A percentile compares a stretch with the other conserved stretches of the same genome.
Evolutionary conservation across 805 yeast species (phyloP).

Genomic region (Sugiyamaella valdiviana): DNA sequence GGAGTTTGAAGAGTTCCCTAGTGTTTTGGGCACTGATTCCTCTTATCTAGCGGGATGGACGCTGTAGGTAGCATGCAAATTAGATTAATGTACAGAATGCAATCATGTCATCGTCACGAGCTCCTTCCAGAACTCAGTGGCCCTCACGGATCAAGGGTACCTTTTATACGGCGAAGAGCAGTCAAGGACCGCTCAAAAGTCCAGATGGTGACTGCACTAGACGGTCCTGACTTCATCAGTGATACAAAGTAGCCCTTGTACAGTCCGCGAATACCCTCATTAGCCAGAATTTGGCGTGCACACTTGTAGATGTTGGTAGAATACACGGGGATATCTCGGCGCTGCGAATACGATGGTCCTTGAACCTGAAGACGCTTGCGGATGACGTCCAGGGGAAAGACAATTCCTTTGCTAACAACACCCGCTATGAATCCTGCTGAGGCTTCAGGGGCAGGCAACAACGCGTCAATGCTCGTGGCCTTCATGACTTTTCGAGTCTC

Average conservation of each 20-base stretch:
- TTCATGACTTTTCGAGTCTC: conserved; percentile 33
- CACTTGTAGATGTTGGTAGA: conserved; percentile 24
- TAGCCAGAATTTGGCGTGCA: conserved; percentile 37
- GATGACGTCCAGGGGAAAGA: conserved; percentile 82
- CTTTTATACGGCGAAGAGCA: not conserved
- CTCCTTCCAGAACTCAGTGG: not conserved
- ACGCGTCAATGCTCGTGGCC: not conserved
- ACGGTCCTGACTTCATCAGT: conserved; percentile 70
- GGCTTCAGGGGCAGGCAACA: conserved; percentile 38
- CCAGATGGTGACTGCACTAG: conserved; percentile 55
- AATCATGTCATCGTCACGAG: not conserved
- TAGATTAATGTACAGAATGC: conserved; percentile 2
- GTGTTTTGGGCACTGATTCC: conserved; percentile 15
- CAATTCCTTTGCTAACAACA: conserved; percentile 56
- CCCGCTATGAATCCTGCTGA: conserved; percentile 75
- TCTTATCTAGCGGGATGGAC: conserved; percentile 17
- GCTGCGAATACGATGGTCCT: conserved; percentile 26
- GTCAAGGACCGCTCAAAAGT: conserved; percentile 44
- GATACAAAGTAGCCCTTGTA: conserved; percentile 73
- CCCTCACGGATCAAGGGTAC: not conserved
- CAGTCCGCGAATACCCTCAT: conserved; percentile 61
- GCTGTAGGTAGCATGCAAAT: conserved; percentile 4
- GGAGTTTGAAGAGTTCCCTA: conserved; percentile 43
- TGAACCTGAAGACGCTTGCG: conserved; percentile 71
- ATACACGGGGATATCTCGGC: conserved; percentile 19